These are phyloP conservation scores for Ajuga reptans DNA, from an alignment of 305 asterid species.

Conservation along the genomic window DNA sequence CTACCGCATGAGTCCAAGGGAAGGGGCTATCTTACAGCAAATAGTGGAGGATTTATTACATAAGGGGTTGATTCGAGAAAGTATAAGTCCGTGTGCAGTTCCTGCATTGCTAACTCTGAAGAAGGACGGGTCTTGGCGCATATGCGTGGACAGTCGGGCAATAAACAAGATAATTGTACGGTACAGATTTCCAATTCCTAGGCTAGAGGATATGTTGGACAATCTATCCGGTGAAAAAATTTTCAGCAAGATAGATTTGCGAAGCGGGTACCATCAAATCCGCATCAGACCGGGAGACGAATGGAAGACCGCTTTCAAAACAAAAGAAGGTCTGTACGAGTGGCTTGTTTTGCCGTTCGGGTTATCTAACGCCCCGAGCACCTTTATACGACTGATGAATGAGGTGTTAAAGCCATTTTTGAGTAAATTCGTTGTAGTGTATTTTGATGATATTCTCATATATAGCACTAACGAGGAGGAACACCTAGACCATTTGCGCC, in stretches of 20 bases:
- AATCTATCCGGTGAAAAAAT: not conserved
- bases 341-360: not conserved
- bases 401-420: not conserved
- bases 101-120: not conserved
- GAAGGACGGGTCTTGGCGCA: not conserved
- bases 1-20: not conserved
- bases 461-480: not conserved
- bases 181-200: not conserved
- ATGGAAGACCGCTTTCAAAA: not conserved
- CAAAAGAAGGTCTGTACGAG: not conserved
- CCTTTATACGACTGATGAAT: not conserved
- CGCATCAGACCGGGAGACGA: not conserved
- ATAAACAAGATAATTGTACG: not conserved
- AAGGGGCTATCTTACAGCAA: not conserved
- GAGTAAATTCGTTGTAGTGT: not conserved
- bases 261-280: not conserved
- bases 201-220: not conserved
- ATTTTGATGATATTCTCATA: not conserved
- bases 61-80: not conserved
- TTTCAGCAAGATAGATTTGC: not conserved
- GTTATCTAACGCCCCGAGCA: not conserved
- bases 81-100: not conserved
- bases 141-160: not conserved
- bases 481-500: not conserved
- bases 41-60: not conserved